Percentiles rank a stretch among this genome's conserved stretches.
Evolutionary conservation across 768 basidiomycete species (phyloP).

Genomic region (Phlebiopsis gigantea): DNA sequence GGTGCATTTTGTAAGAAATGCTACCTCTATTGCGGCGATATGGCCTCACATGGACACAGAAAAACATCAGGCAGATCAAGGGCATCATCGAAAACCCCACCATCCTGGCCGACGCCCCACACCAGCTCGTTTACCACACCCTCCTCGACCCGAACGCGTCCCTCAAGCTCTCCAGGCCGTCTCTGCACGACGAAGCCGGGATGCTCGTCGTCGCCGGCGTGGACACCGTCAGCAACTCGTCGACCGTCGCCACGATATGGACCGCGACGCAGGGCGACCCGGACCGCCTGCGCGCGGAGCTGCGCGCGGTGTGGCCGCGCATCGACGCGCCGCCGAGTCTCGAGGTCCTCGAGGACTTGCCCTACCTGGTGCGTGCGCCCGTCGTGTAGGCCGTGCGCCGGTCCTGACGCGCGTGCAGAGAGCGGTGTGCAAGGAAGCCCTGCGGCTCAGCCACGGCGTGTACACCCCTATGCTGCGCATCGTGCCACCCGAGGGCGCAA

Average conservation of each 20-base stretch:
- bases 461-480: slow-evolving; percentile 35
- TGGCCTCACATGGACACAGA: too few relatives aligned
- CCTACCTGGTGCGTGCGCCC: slow-evolving; percentile 36
- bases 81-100: slow-evolving; percentile 20
- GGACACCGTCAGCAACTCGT: slow-evolving; percentile 38
- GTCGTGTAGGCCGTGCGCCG: not conserved
- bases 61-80: slow-evolving; percentile 19
- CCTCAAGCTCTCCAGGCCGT: not conserved
- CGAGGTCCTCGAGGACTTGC: slow-evolving; percentile 38
- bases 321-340: slow-evolving; percentile 24
- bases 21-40: not conserved
- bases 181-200: slow-evolving; percentile 18
- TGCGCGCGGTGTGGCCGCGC: slow-evolving; percentile 38
- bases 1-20: not conserved
- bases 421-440: slow-evolving; percentile 42
- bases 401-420: slow-evolving; percentile 24
- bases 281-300: slow-evolving; percentile 25
- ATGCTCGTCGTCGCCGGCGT: slow-evolving; percentile 35
- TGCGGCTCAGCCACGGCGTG: slow-evolving; percentile 37
- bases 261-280: slow-evolving; percentile 27
- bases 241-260: slow-evolving; percentile 32
- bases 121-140: slow-evolving; percentile 34
- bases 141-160: slow-evolving; percentile 15
- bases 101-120: slow-evolving; percentile 22
- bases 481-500: slow-evolving; percentile 28